These are phyloP conservation scores for Cutaneotrichosporon mucoides DNA, from an alignment of 1,284 basidiomycete genomes.

Conservation along the genomic window DNA sequence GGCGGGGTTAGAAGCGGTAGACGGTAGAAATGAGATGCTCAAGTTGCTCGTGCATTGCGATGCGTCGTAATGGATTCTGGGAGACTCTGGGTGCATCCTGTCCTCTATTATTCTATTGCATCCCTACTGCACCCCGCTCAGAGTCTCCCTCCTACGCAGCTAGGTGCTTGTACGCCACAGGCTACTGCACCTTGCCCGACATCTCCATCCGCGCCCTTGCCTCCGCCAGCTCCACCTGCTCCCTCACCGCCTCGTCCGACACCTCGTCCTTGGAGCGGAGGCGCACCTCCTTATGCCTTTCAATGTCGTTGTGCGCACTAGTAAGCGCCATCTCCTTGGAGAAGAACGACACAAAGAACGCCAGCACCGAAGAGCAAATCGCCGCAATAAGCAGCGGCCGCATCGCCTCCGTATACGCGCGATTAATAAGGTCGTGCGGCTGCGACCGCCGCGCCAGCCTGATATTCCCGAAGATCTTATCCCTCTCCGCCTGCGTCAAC, in stretches of 20 bases:
- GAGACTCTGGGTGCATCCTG: no score
- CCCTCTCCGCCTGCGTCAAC: slow-evolving; percentile 26
- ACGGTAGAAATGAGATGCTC: not conserved
- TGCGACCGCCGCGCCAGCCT: slow-evolving; percentile 28
- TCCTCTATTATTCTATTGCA: no score
- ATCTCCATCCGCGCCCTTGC: not conserved
- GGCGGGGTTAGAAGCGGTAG: not conserved
- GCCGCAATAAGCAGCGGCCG: slow-evolving; percentile 28
- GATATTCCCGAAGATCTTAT: slow-evolving; percentile 35
- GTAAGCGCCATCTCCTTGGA: slow-evolving; percentile 33
- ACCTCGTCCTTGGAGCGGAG: slow-evolving; percentile 28
- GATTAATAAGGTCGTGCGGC: slow-evolving; percentile 30
- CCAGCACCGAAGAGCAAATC: slow-evolving; percentile 25
- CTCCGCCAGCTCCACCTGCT: slow-evolving; percentile 12
- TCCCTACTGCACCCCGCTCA: not conserved
- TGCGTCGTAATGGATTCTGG: no score
- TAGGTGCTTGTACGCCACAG: no score
- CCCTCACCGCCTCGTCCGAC: slow-evolving; percentile 9
- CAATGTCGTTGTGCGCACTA: slow-evolving; percentile 33
- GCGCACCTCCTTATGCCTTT: slow-evolving; percentile 29
- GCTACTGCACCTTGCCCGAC: not conserved
- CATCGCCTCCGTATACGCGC: slow-evolving; percentile 34
- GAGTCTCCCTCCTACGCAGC: no score
- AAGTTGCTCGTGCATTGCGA: no score
- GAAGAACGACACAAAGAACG: slow-evolving; percentile 30